Base-by-base conservation (phyloP, 306 rosid genomes). In the Vicia faba region DNA sequence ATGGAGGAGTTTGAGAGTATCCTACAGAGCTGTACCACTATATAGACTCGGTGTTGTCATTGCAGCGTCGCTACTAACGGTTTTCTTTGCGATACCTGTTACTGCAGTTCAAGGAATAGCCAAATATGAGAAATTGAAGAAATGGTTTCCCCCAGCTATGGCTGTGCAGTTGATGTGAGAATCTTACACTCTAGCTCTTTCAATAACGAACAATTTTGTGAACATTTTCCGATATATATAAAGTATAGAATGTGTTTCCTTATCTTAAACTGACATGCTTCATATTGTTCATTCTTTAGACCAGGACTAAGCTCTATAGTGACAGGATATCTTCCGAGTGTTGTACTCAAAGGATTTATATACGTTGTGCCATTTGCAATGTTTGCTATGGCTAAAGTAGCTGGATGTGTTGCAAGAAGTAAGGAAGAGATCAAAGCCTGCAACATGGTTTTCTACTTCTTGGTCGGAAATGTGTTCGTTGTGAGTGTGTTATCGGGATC, bases 51-150 rank as follows among this genome's bases (percentile, higher is more conserved):
- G 87, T 0, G 86, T 84, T 72, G 20, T 84, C 72, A 67, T 86
- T 69, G 86, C 89, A 39, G 96, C 98, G 43, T 58, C 93, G 1
- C 66, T 86, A 35, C 96, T 92, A 64, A 89, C 96, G 26, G 58
- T 89, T 80, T 92, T 92, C 85, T 92, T 89, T 69, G 86, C 88
- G 60, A 74, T 92, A 58, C 98, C 96, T 10, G 96, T 92, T 74
- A 83, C 98, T 54, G 96, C 91, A 8, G 96, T 88, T 70, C 98
- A 92, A 84, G 98, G 98, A 72, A 84, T 92, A 16, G 96, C 97
- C 57, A 92, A 84, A 78, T 92, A 78, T 57, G 97, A 92, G 79
- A 89, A 86, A 72, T 79, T 92, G 63, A 88, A 83, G 78, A 87
- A 83, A 76, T 89, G 98, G 97, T 89, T 92, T 78, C 98, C 98